phyloP scores from a whole-genome alignment of 805 yeast genomes.

The Yarrowia alimentaria region DNA sequence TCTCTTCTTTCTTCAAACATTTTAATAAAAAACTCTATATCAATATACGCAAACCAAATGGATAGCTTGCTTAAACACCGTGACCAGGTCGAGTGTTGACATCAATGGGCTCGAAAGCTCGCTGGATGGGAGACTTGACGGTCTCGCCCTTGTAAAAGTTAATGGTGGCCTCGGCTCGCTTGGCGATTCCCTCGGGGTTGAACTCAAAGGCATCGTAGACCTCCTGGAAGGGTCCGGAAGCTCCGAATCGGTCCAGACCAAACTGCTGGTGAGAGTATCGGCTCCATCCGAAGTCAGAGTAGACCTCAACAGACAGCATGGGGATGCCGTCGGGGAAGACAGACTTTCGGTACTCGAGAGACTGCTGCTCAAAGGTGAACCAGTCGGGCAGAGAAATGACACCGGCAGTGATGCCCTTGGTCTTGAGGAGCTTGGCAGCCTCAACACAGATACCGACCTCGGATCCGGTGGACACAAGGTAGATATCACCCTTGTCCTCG shows the following conservation, averaged over 20 bases:
- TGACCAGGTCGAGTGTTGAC: constrained; percentile 28
- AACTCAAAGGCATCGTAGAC: constrained; percentile 84
- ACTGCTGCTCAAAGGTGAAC: constrained; percentile 82
- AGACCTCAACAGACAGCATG: constrained; percentile 88
- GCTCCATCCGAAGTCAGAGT: constrained; percentile 89
- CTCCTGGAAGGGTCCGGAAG: constrained; percentile 84
- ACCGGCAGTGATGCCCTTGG: constrained; percentile 66
- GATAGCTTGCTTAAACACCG: constrained; percentile 2
- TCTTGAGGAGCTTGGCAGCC: constrained; percentile 69
- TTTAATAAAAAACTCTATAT: constrained; percentile 14
- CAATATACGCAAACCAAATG: background rate
- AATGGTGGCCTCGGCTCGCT: constrained; percentile 76
- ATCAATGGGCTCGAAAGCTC: constrained; percentile 52
- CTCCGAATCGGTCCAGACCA: constrained; percentile 95
- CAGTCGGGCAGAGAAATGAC: constrained; percentile 94
- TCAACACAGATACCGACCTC: constrained; percentile 83
- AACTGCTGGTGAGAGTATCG: constrained; percentile 95
- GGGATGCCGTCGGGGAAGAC: constrained; percentile 96
- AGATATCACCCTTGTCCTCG: constrained; percentile 62
- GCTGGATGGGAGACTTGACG: constrained; percentile 71
- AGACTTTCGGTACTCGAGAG: constrained; percentile 72
- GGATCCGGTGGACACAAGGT: constrained; percentile 88
- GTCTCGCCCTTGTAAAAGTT: constrained; percentile 77
- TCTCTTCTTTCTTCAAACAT: background rate
- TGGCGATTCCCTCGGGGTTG: constrained; percentile 89